Evolutionary conservation across 129 eudicot species (phyloP).

Genomic region (Kitagawia praeruptora): DNA sequence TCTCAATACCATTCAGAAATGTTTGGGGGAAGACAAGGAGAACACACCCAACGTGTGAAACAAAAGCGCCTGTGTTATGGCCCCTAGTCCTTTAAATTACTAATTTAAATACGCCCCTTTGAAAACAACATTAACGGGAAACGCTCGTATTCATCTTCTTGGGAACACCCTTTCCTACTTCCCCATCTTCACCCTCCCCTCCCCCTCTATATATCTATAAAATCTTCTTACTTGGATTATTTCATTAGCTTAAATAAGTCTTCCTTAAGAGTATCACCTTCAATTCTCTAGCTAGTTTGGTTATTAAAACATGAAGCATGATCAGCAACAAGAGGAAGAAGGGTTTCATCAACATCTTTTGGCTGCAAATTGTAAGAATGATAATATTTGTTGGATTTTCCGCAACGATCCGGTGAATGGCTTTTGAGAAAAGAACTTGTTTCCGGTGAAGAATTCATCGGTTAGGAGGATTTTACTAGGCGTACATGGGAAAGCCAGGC

Average conservation of each 20-base stretch:
- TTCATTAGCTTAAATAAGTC: background rate
- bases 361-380: background rate
- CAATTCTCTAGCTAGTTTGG: background rate
- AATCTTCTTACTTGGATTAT: background rate
- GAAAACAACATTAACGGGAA: constrained; percentile 31
- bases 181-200: constrained; percentile 18
- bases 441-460: constrained; percentile 38
- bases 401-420: constrained; percentile 4
- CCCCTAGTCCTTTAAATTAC: background rate
- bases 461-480: constrained; percentile 30
- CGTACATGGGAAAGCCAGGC: constrained; percentile 87
- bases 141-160: constrained; percentile 38
- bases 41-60: constrained; percentile 28
- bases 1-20: too few species aligned
- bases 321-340: background rate
- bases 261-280: too few species aligned
- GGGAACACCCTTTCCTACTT: constrained; percentile 17
- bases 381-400: constrained; percentile 8
- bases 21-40: constrained; percentile 21
- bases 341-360: background rate
- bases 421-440: background rate
- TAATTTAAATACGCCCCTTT: constrained; percentile 7
- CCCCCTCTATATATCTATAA: constrained; percentile 12
- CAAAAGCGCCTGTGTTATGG: constrained; percentile 17
- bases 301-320: background rate